Percentiles rank a stretch among this genome's conserved stretches.
Evolutionary conservation across 352 stramenopile species (phyloP).

Genomic region (Globisporangium alternatum): DNA sequence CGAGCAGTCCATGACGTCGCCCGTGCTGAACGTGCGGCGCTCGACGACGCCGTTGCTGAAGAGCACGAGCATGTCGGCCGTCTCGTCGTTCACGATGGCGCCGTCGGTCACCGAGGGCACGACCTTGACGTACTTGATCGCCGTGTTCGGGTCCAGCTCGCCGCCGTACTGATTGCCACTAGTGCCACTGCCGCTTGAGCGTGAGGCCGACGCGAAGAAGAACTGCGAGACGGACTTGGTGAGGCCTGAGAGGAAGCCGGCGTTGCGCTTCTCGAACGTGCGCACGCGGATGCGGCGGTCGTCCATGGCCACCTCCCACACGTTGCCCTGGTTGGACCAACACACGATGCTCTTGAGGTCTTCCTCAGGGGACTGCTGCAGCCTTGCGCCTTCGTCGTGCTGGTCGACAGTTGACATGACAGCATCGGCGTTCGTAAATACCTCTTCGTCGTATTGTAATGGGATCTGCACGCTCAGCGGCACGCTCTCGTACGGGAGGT

Average conservation of each 20-base stretch:
- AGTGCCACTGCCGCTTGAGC: slow-evolving; percentile 17
- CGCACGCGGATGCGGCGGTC: slow-evolving; percentile 76
- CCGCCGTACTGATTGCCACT: slow-evolving; percentile 9
- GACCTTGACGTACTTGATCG: slow-evolving; percentile 54
- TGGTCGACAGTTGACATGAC: slow-evolving; percentile 17
- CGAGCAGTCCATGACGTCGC: slow-evolving; percentile 63
- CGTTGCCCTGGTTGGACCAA: slow-evolving; percentile 75
- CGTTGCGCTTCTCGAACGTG: slow-evolving; percentile 64
- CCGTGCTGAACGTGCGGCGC: slow-evolving; percentile 62
- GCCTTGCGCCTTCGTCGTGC: slow-evolving; percentile 14
- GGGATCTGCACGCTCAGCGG: slow-evolving; percentile 79
- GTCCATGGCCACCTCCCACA: slow-evolving; percentile 80
- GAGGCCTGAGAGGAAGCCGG: slow-evolving; percentile 61
- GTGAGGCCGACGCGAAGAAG: slow-evolving; percentile 57
- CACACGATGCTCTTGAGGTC: slow-evolving; percentile 61
- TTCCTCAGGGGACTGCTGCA: slow-evolving; percentile 19
- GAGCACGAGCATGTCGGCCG: slow-evolving; percentile 63
- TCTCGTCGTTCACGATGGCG: slow-evolving; percentile 27
- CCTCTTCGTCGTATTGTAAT: slow-evolving; percentile 43
- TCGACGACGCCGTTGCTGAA: slow-evolving; percentile 65
- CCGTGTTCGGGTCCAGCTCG: slow-evolving; percentile 45
- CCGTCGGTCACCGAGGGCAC: slow-evolving; percentile 29
- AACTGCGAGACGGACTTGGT: slow-evolving; percentile 79
- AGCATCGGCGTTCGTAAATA: slow-evolving; percentile 45
- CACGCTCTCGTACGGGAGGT: slow-evolving; percentile 71